Evolutionary conservation across 2,329 filamentous ascomycete species (phyloP), one percentile per base, ranked within the genome.

Genomic region (Lasiodiplodia hormozganensis): DNA sequence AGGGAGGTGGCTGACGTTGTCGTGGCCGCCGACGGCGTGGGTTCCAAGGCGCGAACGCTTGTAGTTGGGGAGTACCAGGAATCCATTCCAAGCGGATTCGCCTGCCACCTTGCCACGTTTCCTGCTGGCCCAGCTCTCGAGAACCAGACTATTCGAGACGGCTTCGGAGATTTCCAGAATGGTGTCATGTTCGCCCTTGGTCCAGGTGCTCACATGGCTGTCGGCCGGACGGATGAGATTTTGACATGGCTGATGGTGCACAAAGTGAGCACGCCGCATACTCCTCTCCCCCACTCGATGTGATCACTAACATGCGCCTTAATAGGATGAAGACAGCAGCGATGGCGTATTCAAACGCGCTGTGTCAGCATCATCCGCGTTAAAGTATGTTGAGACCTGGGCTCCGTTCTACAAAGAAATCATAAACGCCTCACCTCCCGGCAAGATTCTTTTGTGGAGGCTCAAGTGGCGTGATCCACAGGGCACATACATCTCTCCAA

Each of bases 381-480:
- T 23, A 18, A 25, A 34, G 31, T 21, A 36, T n/a, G 73, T 78
- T 1, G 71, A 75, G 62, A 73, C 72, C 69, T 78, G 76, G 76
- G 75, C 77, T 28, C 75, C 76, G 2, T 74, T 77, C 74, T 76
- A 74, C 69, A 77, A 71, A 65, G 73, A 74, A 11, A 75, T 79
- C 43, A 73, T 79, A 25, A 78, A 76, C 25, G 77, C 77, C 57
- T 80, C 79, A 0, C 77, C 79, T 5, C 62, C 70, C n/a, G 71
- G 73, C 4, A 69, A 69, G 11, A 70, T 83, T 25, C 79, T 87
- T 1, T 84, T 86, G 72, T 87, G 85, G 85, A 86, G 86, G 71
- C 83, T 87, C 34, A 85, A 85, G 54, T 86, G 85, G 69, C 80
- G 85, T 53, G 83, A 86, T 71, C 85, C 85, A 0, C 77, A 85